Base-by-base conservation (phyloP, 1,284 basidiomycete genomes). In the Microbotryum lychnidis-dioicae region DNA sequence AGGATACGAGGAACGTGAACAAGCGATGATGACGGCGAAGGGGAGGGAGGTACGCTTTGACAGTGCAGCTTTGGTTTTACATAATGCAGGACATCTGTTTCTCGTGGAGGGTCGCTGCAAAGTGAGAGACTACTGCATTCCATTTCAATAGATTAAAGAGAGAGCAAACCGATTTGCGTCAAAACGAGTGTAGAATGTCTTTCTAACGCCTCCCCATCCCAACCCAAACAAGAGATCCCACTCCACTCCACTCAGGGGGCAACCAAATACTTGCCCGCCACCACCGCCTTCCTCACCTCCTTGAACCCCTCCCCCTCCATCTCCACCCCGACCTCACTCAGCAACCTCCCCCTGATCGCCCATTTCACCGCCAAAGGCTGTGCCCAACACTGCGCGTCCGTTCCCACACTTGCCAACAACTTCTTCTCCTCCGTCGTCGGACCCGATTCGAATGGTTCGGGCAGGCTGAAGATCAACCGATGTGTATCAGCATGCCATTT, bases 371-470 rank as follows among this genome's bases (percentile, higher is more conserved):
- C 69, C 6, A 79, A 75, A 10, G 75, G 74, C 29, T 70, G 68
- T 0, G 56, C 59, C 4, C 67, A 61, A 2, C 70, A 70, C 4
- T 62, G 66, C 2, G 70, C 73, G 20, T 75, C 71, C 9, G 74
- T 77, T 31, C 73, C 60, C 66, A 80, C 77, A 44, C 77, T 74
- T 0, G 79, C 80, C n/a, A 80, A 74, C 25, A 80, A 70, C 27
- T 27, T 27, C 27, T 27, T 27, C 27, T 27, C 27, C 27, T 27
- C 27, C 27, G 27, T 27, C 27, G 27, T 27, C 27, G 27, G 27
- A 27, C 27, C 27, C 27, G 27, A 27, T 27, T 70, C 54, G 1
- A 76, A 57, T 2, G 74, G 66, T 6, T 72, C 74, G 33, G 37
- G 5, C 3, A 77, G 62, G 48, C 74, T 73, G 77, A 79, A 80